Evolutionary conservation across 306 rosid genomes (phyloP).

Genomic region (Quercus variabilis): DNA sequence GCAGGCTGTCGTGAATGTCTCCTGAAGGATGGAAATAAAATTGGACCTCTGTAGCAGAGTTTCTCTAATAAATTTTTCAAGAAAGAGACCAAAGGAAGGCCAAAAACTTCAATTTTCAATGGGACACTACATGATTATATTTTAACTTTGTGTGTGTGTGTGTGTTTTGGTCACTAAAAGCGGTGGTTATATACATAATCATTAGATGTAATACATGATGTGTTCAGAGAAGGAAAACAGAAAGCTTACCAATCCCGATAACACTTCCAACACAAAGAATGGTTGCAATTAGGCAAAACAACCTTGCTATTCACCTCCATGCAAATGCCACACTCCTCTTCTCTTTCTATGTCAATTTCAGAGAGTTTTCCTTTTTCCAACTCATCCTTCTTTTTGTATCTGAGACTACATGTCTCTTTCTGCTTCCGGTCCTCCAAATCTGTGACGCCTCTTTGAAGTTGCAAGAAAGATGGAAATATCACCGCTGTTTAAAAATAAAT

Average conservation of each 20-base stretch:
- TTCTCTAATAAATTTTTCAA: neutral
- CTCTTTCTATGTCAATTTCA: conserved; percentile 75
- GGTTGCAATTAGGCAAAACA: conserved; percentile 85
- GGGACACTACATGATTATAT: neutral
- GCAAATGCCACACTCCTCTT: conserved; percentile 93
- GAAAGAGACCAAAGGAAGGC: neutral
- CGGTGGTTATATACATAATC: neutral
- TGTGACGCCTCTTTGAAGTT: conserved; percentile 83
- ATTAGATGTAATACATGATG: neutral
- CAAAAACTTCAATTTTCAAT: neutral
- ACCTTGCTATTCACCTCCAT: conserved; percentile 76
- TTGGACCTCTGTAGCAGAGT: neutral
- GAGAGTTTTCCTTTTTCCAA: conserved; percentile 39
- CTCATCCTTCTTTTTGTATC: conserved; percentile 56
- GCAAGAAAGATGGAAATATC: conserved; percentile 84
- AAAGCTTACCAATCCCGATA: conserved; percentile 69
- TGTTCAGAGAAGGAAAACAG: conserved; percentile 1
- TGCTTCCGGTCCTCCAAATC: conserved; percentile 91
- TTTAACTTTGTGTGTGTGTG: neutral
- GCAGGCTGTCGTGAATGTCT: too few species aligned
- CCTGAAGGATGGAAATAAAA: neutral
- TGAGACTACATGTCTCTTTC: conserved; percentile 44
- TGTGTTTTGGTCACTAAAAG: neutral
- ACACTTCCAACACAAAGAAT: conserved; percentile 75
- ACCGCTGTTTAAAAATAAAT: conserved; percentile 43